Percentiles rank a stretch among this genome's conserved stretches.
These are phyloP conservation scores for Auricularia heimuer DNA, from an alignment of 768 basidiomycete genomes.

Conservation along the genomic window DNA sequence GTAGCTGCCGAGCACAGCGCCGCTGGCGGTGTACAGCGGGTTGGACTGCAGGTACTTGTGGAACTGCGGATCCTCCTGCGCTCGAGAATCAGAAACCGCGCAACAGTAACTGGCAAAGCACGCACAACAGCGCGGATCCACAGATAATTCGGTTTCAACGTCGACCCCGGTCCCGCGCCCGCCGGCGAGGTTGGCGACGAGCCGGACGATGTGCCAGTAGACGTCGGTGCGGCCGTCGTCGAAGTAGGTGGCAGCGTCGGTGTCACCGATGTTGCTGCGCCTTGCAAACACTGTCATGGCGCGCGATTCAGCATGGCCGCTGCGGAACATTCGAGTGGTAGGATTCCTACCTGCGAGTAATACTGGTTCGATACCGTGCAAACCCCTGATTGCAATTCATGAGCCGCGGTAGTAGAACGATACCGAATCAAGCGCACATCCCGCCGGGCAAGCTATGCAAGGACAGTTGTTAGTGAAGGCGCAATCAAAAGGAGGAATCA, in stretches of 20 bases:
- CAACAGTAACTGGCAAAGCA: constrained; percentile 1
- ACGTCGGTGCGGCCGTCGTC: constrained; percentile 9
- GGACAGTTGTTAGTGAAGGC: too few species aligned
- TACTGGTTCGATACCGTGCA: neutral
- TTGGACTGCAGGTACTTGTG: constrained; percentile 48
- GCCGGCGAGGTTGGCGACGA: constrained; percentile 12
- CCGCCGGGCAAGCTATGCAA: neutral
- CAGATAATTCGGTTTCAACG: constrained; percentile 39
- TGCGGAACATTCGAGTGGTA: too few species aligned
- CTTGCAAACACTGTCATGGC: constrained; percentile 6
- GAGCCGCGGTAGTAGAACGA: neutral
- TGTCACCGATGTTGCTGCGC: neutral
- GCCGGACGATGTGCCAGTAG: constrained; percentile 11
- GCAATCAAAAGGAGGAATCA: neutral
- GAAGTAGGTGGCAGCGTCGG: neutral
- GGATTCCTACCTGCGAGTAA: neutral
- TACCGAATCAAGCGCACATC: neutral
- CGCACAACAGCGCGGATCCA: constrained; percentile 51
- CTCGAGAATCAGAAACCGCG: too few species aligned
- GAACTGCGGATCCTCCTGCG: constrained; percentile 46
- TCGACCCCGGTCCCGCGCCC: constrained; percentile 21
- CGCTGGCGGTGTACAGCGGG: constrained; percentile 25
- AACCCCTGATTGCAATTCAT: neutral
- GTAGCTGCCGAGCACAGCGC: constrained; percentile 44
- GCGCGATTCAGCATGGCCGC: too few species aligned